Evolutionary conservation across 495 filamentous ascomycete species (phyloP), one percentile per base, ranked within the genome.

Genomic region (Neurospora discreta): DNA sequence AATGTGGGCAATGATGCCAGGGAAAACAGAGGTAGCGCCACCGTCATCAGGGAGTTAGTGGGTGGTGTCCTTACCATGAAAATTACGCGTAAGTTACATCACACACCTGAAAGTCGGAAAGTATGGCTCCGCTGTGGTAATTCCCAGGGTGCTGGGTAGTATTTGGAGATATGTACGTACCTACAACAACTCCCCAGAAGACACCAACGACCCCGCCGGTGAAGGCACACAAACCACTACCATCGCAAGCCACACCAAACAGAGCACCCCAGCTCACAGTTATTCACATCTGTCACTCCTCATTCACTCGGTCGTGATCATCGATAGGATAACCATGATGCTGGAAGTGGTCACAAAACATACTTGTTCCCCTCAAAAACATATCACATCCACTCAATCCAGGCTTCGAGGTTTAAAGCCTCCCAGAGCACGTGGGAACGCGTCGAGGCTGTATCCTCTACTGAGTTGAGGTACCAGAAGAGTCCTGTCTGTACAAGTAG

Each of bases 1-100:
- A 26, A 65, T 65, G 52, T 33, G 52, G 26, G 18, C 52, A 18
- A 60, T 60, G 52, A 65, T 65, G 52, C 52, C 26, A 65, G 52
- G 52, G 18, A 36, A 60, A 65, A 65, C 16, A 58, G 46, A 52
- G 80, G 80, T 79, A 81, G 79, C 80, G 81, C 80, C 82, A 81
- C 80, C 70, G 71, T 23, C 52, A 60, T 30, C 23, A 30, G 23
- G 46, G 46, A 30, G 71, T 73, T 69, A 46, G 60, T 73, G 70
- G 75, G 39, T 71, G 26, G 74, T 69, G 72, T 65, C 42, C 44
- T 39, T 70, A n/a, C 73, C 4, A 44, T 71, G 72, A 41, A 33
- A 68, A 30, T 38, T 68, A 43, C 52, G 26, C 16, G 36, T 58
- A 40, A 46, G 43, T 65, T 58, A 39, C 20, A 65, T 71, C 20